Evolutionary conservation across 495 filamentous ascomycete genomes (phyloP).

Genomic region (Penicillium pancosmium): DNA sequence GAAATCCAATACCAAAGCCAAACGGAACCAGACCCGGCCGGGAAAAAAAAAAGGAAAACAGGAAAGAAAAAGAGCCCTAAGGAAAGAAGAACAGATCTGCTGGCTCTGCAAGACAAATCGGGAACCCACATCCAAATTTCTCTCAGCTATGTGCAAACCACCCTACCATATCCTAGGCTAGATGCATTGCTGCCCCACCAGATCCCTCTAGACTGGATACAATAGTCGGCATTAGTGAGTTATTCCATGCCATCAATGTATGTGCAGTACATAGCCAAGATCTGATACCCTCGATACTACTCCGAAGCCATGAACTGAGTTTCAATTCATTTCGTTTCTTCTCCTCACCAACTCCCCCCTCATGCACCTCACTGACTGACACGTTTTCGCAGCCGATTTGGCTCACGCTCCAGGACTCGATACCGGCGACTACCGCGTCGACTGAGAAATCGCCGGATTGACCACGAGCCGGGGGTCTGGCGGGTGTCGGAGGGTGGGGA

Average conservation of each 20-base stretch:
- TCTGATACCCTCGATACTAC: too few relatives aligned
- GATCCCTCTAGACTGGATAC: not conserved
- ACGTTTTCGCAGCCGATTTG: conserved; percentile 48
- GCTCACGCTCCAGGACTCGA: conserved; percentile 45
- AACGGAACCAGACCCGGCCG: too few relatives aligned
- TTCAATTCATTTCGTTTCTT: too few relatives aligned
- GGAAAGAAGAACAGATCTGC: too few relatives aligned
- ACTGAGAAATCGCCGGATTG: conserved; percentile 42
- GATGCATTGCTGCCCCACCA: conserved; percentile 1
- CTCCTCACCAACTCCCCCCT: not conserved
- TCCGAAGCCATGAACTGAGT: too few relatives aligned
- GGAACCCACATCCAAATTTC: not conserved
- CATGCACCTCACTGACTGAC: conserved; percentile 20
- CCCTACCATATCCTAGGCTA: not conserved
- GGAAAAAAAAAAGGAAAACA: too few relatives aligned
- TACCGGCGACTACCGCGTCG: conserved; percentile 43
- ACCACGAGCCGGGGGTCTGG: conserved; percentile 36
- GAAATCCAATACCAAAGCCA: not conserved
- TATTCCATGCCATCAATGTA: not conserved
- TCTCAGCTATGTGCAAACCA: not conserved
- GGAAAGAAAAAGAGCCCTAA: too few relatives aligned
- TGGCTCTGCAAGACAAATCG: not conserved
- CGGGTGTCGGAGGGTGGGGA: conserved; percentile 1
- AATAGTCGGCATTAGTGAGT: not conserved
- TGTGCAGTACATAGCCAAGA: too few relatives aligned